A percentile compares a stretch with the other conserved stretches of the same genome.
phyloP scores from a whole-genome alignment of 2,329 filamentous ascomycete genomes.

The Ophiostoma angusticollis region DNA sequence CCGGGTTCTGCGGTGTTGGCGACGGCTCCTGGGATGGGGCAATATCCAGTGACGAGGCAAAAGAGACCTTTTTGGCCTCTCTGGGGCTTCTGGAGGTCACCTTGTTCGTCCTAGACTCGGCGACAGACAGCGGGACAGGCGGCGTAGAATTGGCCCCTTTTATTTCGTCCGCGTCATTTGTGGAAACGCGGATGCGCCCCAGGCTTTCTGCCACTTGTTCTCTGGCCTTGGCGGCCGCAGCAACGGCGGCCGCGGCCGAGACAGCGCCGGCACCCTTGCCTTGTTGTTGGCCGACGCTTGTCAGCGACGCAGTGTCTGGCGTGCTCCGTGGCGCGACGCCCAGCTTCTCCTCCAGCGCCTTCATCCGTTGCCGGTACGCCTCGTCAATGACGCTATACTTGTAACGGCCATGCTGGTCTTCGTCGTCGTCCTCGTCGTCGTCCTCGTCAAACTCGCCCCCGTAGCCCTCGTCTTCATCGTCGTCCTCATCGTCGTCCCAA shows the following conservation, averaged over 20 bases:
- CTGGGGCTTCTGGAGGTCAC: conserved; percentile 5
- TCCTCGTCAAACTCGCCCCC: conserved; percentile 34
- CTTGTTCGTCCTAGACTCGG: no score
- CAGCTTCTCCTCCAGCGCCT: conserved; percentile 67
- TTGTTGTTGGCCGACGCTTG: no score
- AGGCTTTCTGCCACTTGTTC: conserved; percentile 33
- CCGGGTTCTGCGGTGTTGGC: conserved; percentile 5
- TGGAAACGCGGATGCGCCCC: conserved; percentile 40
- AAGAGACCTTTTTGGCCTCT: conserved; percentile 63
- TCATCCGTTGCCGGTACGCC: conserved; percentile 71
- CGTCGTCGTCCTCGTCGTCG: conserved; percentile 48
- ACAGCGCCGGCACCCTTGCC: no score
- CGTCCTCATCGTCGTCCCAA: conserved; percentile 33
- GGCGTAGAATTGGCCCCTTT: no score
- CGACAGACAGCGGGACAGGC: no score
- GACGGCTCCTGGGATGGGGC: conserved; percentile 26
- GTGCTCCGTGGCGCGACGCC: no score
- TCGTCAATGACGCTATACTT: conserved; percentile 55
- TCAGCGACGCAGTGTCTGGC: no score
- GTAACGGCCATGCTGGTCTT: conserved; percentile 65
- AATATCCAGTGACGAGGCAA: conserved; percentile 62
- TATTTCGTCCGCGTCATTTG: no score
- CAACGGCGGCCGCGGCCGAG: no score
- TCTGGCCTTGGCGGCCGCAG: no score
- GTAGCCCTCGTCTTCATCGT: conserved; percentile 30